Base-by-base conservation (phyloP, 768 basidiomycete species). In the Chalciporus chontae region DNA sequence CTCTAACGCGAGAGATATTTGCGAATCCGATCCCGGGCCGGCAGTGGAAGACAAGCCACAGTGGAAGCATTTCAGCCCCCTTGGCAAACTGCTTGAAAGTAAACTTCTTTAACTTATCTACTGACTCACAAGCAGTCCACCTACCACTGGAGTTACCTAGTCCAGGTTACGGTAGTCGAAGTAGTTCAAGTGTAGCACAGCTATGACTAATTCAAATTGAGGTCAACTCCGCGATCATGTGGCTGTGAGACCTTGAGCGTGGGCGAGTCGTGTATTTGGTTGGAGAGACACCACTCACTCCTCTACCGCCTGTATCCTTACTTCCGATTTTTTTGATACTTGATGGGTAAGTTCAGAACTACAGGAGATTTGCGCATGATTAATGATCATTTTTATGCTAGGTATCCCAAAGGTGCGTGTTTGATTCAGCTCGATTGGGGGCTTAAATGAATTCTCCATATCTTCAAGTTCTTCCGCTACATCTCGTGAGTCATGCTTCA, bases 401-500 rank as follows among this genome's bases (percentile, higher is more conserved):
- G 80, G 80, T 68, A 84, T 85, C 56, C 83, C 83, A 43, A 85
- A 85, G 81, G 83, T 84, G 54, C 45, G 76, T 62, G 32, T 27
- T 21, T 27, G 29, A 36, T 48, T 18, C 17, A 17, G 23, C 8
- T 10, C 17, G 26, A 39, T 48, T 23, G 47, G 40, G 10, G 18
- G 17, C 39, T 15, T 14, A 4, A 41, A 40, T 67, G 24, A 61
- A 50, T 18, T 9, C 34, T 40, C 17, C 34, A 21, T 48, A 19
- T 8, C 14, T 19, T 47, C 47, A 58, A 95, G 94, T 96, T 96
- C 73, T 96, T 96, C 79, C 85, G 93, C 71, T 96, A 93, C 67
- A 90, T 94, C 60, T 94, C 93, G 86, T 90, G 69, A 61, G 89
- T 73, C 4, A 6, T 18, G 9, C 17, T 24, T 29, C 14, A 17